These are phyloP conservation scores for Hypomyces perniciosus DNA, from an alignment of 2,329 filamentous ascomycete species.

Conservation along the genomic window DNA sequence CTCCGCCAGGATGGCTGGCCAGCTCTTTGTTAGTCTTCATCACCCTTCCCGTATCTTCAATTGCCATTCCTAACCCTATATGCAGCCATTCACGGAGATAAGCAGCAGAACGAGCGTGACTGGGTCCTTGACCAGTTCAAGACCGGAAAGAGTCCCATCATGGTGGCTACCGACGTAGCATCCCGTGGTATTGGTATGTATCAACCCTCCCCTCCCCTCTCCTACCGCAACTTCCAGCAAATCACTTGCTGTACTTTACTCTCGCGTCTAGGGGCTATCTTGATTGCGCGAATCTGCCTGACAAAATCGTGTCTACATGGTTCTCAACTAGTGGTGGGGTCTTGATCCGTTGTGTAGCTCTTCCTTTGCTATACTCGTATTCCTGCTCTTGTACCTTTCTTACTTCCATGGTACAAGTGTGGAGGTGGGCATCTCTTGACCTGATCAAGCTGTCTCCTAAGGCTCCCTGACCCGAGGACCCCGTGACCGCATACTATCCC, in stretches of 20 bases:
- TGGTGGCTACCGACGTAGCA: constrained; percentile 99
- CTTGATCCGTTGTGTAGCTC: constrained; percentile 59
- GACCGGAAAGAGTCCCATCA: constrained; percentile 98
- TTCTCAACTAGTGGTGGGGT: constrained; percentile 70
- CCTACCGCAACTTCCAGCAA: constrained; percentile 52
- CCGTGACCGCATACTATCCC: constrained; percentile 44
- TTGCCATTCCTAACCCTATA: constrained; percentile 26
- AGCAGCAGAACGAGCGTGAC: constrained; percentile 98
- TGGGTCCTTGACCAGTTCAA: constrained; percentile 99
- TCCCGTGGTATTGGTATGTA: constrained; percentile 99
- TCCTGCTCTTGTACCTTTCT: constrained; percentile 67
- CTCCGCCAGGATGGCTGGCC: constrained; percentile 98
- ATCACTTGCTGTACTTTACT: constrained; percentile 72
- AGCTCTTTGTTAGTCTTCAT: constrained; percentile 69
- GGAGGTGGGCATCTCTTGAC: constrained; percentile 74
- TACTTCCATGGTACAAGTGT: constrained; percentile 62
- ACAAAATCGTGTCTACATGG: constrained; percentile 77
- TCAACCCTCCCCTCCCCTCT: constrained; percentile 41
- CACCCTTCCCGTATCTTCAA: constrained; percentile 24
- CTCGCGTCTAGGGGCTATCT: constrained; percentile 82
- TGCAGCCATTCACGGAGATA: constrained; percentile 93
- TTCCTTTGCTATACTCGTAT: constrained; percentile 62
- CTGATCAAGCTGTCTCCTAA: constrained; percentile 61
- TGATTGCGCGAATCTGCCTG: constrained; percentile 89
- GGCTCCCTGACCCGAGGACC: constrained; percentile 53